These are phyloP conservation scores for Russula sp. DNA, from an alignment of 768 basidiomycete species.

Conservation along the genomic window DNA sequence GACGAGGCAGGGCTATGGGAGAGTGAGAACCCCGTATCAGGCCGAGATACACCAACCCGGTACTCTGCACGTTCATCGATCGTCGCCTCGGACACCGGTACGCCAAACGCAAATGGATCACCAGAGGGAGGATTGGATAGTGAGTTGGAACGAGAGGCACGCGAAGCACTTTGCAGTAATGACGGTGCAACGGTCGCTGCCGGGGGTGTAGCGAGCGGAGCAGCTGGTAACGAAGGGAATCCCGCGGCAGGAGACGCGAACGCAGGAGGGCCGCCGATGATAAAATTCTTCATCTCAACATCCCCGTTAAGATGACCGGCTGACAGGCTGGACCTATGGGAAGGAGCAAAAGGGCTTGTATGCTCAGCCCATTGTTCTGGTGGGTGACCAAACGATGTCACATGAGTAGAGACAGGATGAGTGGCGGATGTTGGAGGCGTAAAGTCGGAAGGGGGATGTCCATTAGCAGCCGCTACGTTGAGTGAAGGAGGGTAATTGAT, in stretches of 20 bases:
- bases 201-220: constrained; percentile 16
- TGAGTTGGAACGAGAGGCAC: constrained; percentile 29
- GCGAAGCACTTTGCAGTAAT: constrained; percentile 19
- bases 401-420: constrained; percentile 23
- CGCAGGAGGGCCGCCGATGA: constrained; percentile 10
- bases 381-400: constrained; percentile 29
- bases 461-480: constrained; percentile 21
- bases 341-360: constrained; percentile 7
- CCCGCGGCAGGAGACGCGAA: constrained; percentile 28
- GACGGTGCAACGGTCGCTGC: constrained; percentile 19
- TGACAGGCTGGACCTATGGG: constrained; percentile 30
- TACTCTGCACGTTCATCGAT: constrained; percentile 24
- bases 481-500: constrained; percentile 21
- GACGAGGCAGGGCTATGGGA: constrained; percentile 24
- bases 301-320: constrained; percentile 21
- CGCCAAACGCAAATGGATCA: constrained; percentile 28
- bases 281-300: constrained; percentile 19
- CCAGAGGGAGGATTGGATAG: constrained; percentile 24
- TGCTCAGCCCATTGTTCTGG: constrained; percentile 19
- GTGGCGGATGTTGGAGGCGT: constrained; percentile 22
- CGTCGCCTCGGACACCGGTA: constrained; percentile 22
- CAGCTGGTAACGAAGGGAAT: constrained; percentile 26
- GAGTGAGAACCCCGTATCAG: constrained; percentile 23
- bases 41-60: constrained; percentile 23
- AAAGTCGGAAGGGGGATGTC: constrained; percentile 23